Evolutionary conservation across 2,329 filamentous ascomycete species (phyloP), one percentile per base, ranked within the genome.

Genomic region (Ascochyta fabae): DNA sequence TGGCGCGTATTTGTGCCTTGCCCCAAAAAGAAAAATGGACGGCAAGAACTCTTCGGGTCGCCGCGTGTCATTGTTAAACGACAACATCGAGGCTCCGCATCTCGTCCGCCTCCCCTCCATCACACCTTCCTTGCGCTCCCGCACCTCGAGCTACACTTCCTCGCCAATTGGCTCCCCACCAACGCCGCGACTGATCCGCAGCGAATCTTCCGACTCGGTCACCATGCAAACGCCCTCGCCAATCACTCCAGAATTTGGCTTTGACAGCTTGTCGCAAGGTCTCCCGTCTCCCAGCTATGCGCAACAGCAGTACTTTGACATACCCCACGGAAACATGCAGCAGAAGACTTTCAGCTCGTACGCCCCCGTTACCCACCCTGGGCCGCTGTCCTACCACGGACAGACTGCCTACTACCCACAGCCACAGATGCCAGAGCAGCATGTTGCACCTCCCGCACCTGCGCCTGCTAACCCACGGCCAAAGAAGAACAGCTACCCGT

Each of bases 401-500:
- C 52, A 46, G 24, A 6, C 31, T 27, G 33, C 59, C 2, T 58
- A 50, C 57, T 74, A 71, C 61, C 65, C 62, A 34, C 64, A 60
- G 12, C 49, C 40, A 19, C 46, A 59, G 23, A 44, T 50, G 22
- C 4, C 54, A 8, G 59, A 66, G 13, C 58, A 60, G 38, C 58
- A 56, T 27, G 19, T 50, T 6, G 78, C 44, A 78, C 78, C 36
- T 68, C 77, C 61, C 58, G 75, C 62, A 68, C 77, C 62, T 78
- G 84, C 52, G 15, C 59, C 65, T n/a, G 56, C 54, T 76, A 78
- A 78, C 56, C 60, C 69, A 1, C 65, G 73, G 2, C 70, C 77
- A 23, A 82, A 81, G 81, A 74, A 92, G 88, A 84, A 87, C 73
- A 84, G 88, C 54, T 92, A 90, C 66, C 88, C 88, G 1, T 92